Evolutionary conservation across 225 moss, liverwort and hornwort genomes (phyloP).

Genomic region (Polytrichum formosum): DNA sequence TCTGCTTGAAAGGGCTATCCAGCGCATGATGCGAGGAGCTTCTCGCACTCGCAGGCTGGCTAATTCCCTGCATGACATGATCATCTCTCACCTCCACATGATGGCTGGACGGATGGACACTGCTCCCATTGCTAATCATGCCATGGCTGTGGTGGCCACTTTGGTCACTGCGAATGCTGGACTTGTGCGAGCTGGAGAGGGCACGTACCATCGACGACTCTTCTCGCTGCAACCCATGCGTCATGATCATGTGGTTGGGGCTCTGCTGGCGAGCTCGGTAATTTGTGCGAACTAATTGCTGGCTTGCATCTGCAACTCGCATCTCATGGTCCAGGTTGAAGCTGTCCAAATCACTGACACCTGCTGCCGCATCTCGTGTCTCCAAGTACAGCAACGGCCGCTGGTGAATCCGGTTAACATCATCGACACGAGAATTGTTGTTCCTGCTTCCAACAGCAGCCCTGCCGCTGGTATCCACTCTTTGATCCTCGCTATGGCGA

Average conservation of each 20-base stretch:
- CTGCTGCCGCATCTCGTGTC: constrained; percentile 29
- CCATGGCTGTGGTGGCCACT: constrained; percentile 10
- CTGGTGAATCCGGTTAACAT: constrained; percentile 40
- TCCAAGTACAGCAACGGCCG: constrained; percentile 24
- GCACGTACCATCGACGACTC: constrained; percentile 11
- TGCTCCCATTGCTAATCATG: constrained; percentile 7
- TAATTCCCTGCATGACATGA: constrained; percentile 12
- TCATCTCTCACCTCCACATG: constrained; percentile 29
- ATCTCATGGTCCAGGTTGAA: neutral
- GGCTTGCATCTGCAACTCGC: constrained; percentile 11
- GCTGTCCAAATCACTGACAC: neutral
- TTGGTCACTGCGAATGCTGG: constrained; percentile 32
- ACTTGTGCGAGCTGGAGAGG: constrained; percentile 14
- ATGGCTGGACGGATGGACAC: constrained; percentile 14
- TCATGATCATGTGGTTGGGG: constrained; percentile 3
- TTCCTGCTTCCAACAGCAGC: constrained; percentile 16
- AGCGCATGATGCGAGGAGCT: constrained; percentile 19
- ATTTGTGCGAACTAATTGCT: constrained; percentile 22
- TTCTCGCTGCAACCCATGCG: constrained; percentile 17
- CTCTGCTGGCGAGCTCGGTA: constrained; percentile 19
- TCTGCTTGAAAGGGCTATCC: constrained; percentile 28
- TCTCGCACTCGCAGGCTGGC: constrained; percentile 27
- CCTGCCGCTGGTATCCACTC: constrained; percentile 17
- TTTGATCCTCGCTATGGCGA: constrained; percentile 7
- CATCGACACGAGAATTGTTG: constrained; percentile 25